A percentile compares a stretch with the other conserved stretches of the same genome.
Evolutionary conservation across 306 rosid species (phyloP).

Genomic region (Geum urbanum): DNA sequence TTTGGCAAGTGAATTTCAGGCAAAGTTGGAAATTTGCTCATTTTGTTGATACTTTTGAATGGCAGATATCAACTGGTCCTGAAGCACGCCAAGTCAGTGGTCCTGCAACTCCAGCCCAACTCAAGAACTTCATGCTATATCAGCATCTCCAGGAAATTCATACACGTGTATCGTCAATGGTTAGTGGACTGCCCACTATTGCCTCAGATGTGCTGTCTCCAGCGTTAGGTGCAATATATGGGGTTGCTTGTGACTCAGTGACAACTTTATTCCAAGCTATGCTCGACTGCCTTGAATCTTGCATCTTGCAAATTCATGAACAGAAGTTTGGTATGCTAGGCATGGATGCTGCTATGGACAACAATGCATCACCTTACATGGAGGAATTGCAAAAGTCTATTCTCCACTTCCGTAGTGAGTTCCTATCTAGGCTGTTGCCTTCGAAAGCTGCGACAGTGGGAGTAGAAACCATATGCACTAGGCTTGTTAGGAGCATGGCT

Average conservation of each 20-base stretch:
- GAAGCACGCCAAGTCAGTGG: slow-evolving; percentile 93
- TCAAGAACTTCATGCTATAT: slow-evolving; percentile 76
- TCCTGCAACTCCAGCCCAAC: slow-evolving; percentile 90
- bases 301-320: slow-evolving; percentile 88
- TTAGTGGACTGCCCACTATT: slow-evolving; percentile 72
- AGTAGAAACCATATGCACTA: slow-evolving; percentile 79
- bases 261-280: slow-evolving; percentile 88
- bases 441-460: slow-evolving; percentile 38
- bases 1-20: slow-evolving; percentile 3
- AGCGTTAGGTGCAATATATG: slow-evolving; percentile 77
- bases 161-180: slow-evolving; percentile 56
- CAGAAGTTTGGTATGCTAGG: slow-evolving; percentile 81
- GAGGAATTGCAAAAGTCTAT: slow-evolving; percentile 90
- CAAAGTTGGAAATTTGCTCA: slow-evolving; percentile 17
- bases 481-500: slow-evolving; percentile 94
- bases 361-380: slow-evolving; percentile 94
- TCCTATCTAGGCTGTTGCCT: slow-evolving; percentile 78
- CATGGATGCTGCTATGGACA: slow-evolving; percentile 93
- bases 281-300: slow-evolving; percentile 94
- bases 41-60: slow-evolving; percentile 17
- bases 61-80: slow-evolving; percentile 94
- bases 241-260: slow-evolving; percentile 93
- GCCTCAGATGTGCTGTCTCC: slow-evolving; percentile 93
- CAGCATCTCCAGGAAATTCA: slow-evolving; percentile 96
- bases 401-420: slow-evolving; percentile 89